Percentiles rank a stretch among this genome's conserved stretches.
phyloP scores from a whole-genome alignment of 345 rosid genomes.

The Raphanus raphanistrum region DNA sequence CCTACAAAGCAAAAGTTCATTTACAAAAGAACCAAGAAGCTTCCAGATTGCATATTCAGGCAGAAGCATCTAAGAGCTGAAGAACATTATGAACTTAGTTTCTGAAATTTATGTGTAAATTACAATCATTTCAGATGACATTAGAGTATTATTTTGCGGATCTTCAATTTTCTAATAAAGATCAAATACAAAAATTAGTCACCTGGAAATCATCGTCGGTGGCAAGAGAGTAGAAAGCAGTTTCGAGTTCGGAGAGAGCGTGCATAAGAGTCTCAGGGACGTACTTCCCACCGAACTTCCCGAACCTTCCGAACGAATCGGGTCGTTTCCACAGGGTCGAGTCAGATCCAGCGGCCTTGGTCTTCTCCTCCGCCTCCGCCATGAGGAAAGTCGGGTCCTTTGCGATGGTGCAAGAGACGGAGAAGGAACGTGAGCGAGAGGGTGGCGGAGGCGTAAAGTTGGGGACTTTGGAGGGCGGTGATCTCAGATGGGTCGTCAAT shows the following conservation, averaged over 20 bases:
- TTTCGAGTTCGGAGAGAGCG: slow-evolving; percentile 82
- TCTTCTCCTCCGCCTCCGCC: slow-evolving; percentile 36
- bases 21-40: not conserved
- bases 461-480: slow-evolving; percentile 28
- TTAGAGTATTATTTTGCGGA: not conserved
- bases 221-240: slow-evolving; percentile 64
- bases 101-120: not conserved
- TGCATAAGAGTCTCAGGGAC: slow-evolving; percentile 93
- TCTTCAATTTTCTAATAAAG: not conserved
- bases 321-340: slow-evolving; percentile 58
- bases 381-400: slow-evolving; percentile 42
- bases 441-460: slow-evolving; percentile 29
- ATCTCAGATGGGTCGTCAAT: slow-evolving; percentile 18
- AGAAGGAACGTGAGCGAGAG: slow-evolving; percentile 22
- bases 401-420: slow-evolving; percentile 56
- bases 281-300: slow-evolving; percentile 85
- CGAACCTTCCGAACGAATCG: slow-evolving; percentile 85
- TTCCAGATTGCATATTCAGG: not conserved
- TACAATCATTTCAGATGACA: not conserved
- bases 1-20: not conserved
- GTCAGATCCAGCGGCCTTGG: slow-evolving; percentile 32
- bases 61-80: not conserved
- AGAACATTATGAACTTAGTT: not conserved
- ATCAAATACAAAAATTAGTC: not conserved
- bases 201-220: slow-evolving; percentile 67